Evolutionary conservation across 345 rosid genomes (phyloP).

Genomic region (Aquilaria sinensis): DNA sequence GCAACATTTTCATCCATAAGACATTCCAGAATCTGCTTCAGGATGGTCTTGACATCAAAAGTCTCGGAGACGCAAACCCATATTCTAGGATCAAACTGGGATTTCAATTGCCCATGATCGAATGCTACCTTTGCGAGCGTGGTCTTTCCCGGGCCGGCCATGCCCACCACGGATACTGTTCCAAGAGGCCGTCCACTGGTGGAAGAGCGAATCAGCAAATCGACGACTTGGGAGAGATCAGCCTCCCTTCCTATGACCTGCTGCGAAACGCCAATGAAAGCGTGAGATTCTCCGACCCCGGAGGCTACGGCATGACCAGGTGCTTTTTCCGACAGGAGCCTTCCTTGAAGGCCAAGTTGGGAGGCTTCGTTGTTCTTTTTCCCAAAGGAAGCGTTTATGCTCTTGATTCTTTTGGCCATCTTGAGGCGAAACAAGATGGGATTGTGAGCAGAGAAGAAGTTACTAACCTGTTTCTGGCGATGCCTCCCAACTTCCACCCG

Average conservation of each 20-base stretch:
- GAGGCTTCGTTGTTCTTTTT: background rate
- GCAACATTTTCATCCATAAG: background rate
- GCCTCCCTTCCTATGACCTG: conserved; percentile 11
- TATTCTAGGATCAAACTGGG: conserved; percentile 1
- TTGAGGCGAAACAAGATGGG: background rate
- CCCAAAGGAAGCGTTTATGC: background rate
- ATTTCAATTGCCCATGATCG: background rate
- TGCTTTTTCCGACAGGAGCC: background rate
- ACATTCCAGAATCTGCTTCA: conserved; percentile 9
- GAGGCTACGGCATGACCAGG: background rate
- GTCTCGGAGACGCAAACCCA: conserved; percentile 15
- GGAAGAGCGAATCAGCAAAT: conserved; percentile 1
- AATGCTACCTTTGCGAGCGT: conserved; percentile 9
- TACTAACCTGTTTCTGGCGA: conserved; percentile 2
- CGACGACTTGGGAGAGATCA: conserved; percentile 8
- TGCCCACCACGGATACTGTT: conserved; percentile 15
- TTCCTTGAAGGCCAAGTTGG: conserved; percentile 1
- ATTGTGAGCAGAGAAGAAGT: conserved; percentile 6
- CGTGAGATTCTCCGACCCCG: background rate
- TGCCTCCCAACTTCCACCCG: conserved; percentile 2
- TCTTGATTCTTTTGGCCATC: conserved; percentile 6
- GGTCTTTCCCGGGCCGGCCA: conserved; percentile 24
- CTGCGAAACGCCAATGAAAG: background rate
- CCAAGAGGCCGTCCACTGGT: background rate
- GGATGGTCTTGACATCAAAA: background rate